phyloP scores from a whole-genome alignment of 2,329 filamentous ascomycete genomes.

The Colletotrichum zoysiae region DNA sequence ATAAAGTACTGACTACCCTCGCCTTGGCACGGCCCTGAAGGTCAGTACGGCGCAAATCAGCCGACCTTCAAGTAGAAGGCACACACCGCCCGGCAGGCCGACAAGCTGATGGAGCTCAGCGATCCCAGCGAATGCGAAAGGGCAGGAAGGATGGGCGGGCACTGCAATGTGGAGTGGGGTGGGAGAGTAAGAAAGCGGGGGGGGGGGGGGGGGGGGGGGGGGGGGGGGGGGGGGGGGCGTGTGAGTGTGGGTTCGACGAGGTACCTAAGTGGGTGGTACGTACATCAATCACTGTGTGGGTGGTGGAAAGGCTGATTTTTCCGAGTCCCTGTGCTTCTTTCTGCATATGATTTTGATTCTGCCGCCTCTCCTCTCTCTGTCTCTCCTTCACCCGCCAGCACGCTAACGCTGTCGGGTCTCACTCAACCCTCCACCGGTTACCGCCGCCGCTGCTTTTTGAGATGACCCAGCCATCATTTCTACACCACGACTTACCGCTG shows the following conservation, averaged over 20 bases:
- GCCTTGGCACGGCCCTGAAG: background rate
- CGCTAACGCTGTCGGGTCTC: constrained; percentile 22
- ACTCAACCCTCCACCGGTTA: constrained; percentile 27
- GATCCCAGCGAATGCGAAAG: constrained; percentile 18
- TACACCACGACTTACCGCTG: background rate
- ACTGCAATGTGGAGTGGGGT: background rate
- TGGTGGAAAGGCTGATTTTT: constrained; percentile 21
- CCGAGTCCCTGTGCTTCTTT: constrained; percentile 1
- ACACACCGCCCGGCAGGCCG: constrained; percentile 4
- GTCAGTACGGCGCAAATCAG: background rate
- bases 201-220: background rate
- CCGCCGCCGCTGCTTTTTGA: constrained; percentile 24
- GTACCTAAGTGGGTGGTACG: constrained; percentile 16
- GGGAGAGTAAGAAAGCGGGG: background rate
- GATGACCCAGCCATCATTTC: constrained; percentile 16
- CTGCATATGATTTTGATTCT: background rate
- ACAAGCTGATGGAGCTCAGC: background rate
- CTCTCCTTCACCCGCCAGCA: background rate
- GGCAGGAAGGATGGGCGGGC: background rate
- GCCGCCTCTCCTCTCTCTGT: background rate
- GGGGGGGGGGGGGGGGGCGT: background rate
- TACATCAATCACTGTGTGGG: too few species aligned
- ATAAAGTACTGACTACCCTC: background rate
- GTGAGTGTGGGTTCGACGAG: constrained; percentile 28
- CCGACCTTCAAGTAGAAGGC: background rate